Base-by-base conservation (phyloP, 768 basidiomycete genomes). In the Pisolithus microcarpus region DNA sequence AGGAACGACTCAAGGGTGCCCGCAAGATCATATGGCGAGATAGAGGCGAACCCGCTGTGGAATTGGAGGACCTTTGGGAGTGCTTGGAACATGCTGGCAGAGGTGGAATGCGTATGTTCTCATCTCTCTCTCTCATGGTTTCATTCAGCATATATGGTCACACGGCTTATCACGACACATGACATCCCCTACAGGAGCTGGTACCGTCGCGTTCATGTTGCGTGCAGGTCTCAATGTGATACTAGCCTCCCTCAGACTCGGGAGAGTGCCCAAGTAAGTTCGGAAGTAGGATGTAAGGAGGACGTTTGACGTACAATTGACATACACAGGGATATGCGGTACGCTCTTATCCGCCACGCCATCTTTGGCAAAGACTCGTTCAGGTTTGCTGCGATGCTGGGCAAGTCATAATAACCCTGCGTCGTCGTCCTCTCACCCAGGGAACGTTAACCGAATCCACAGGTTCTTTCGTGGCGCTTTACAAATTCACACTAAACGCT, bases 311-410 rank as follows among this genome's bases (percentile, higher is more conserved):
- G n/a, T 19, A 38, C 36, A n/a, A 31, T 48, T n/a, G 15, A 10
- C 23, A 40, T 31, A 4, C 21, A 23, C 58, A 92, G 88, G 59
- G 71, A 79, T 16, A 67, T 77, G 49, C 80, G 86, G 9, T 67
- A 87, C 7, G 67, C 79, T 4, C 65, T 92, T 21, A 74, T 96
- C 46, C 79, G 85, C 4, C 87, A 80, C 70, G 93, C 91, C 0
- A 71, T 95, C 40, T 88, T 96, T 57, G 92, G 92, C 0, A 55
- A 72, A 38, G 93, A 96, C 61, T 84, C 89, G 0, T 77, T 86
- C 61, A 74, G 93, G 19, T 94, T 95, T 56, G 89, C 84, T 4
- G 81, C 84, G 0, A 94, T 94, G 91, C 72, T 97, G 36, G 91
- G 90, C 84, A 54, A 37, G 65, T 66, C 21, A 24, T 1, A 50